Conservation (phyloP, 2,329 filamentous ascomycete species). For the Aureobasidium sp. region DNA sequence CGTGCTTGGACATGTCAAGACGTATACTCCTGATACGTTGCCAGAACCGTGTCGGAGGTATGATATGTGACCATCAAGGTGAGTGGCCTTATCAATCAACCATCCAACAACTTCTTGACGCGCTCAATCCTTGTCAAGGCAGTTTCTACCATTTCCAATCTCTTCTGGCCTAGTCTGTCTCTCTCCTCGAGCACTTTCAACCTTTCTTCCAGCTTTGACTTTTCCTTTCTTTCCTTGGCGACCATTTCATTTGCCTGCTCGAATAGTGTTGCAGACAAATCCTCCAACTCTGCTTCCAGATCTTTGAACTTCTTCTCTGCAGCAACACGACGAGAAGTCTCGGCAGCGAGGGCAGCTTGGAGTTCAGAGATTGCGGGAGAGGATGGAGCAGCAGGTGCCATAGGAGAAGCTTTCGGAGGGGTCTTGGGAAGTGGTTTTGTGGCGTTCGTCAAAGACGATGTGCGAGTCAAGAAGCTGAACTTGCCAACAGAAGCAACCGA, state of each 20-base stretch:
- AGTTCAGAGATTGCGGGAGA: conserved; percentile 29
- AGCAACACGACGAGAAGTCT: conserved; percentile 54
- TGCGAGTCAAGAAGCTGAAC: not conserved
- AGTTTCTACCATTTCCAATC: conserved; percentile 62
- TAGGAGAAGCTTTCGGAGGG: conserved; percentile 16
- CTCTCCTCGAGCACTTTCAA: conserved; percentile 59
- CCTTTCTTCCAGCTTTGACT: conserved; percentile 62
- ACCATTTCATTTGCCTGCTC: conserved; percentile 81
- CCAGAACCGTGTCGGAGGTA: not conserved
- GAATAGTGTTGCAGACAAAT: conserved; percentile 63
- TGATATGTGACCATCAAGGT: not conserved
- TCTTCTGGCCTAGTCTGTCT: conserved; percentile 58
- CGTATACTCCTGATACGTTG: not conserved
- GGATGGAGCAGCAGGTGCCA: conserved; percentile 1
- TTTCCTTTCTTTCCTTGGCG: conserved; percentile 60
- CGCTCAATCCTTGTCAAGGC: conserved; percentile 64
- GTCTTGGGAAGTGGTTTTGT: conserved; percentile 17
- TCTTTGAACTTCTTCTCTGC: conserved; percentile 58
- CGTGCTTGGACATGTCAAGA: not conserved
- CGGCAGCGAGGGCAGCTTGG: conserved; percentile 51
- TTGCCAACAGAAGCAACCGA: not conserved
- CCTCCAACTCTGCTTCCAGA: conserved; percentile 65
- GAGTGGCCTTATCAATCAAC: conserved; percentile 16
- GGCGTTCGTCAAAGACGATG: not conserved
- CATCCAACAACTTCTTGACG: conserved; percentile 52